These are phyloP conservation scores for Phellinidium pouzarii DNA, from an alignment of 1,284 basidiomycete genomes.

Conservation along the genomic window DNA sequence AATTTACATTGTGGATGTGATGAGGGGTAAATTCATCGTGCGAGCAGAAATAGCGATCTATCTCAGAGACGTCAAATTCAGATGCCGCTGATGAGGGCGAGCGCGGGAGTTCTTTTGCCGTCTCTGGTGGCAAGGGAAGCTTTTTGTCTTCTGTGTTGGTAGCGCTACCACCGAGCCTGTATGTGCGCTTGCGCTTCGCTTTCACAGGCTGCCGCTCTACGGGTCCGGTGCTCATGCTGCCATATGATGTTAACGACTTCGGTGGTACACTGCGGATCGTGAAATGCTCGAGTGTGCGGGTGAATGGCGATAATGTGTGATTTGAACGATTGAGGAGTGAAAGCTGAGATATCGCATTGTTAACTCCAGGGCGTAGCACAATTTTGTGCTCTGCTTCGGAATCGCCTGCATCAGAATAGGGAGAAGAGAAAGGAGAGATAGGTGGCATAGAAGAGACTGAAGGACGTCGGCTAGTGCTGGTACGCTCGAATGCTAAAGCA, in stretches of 20 bases:
- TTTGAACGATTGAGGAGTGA: constrained; percentile 81
- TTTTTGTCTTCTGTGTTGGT: constrained; percentile 19
- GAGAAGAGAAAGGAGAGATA: constrained; percentile 28
- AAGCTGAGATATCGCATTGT: constrained; percentile 75
- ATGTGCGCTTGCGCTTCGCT: constrained; percentile 71
- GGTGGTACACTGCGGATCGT: constrained; percentile 82
- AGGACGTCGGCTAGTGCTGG: constrained; percentile 31
- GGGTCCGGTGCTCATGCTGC: background rate
- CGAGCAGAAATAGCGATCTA: constrained; percentile 69
- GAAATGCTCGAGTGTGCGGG: constrained; percentile 81
- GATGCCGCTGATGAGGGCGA: constrained; percentile 39
- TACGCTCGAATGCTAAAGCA: constrained; percentile 24
- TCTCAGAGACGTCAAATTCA: constrained; percentile 69
- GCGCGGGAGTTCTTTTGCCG: constrained; percentile 17
- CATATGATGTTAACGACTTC: constrained; percentile 28
- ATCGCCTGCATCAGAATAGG: constrained; percentile 25
- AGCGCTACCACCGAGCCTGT: constrained; percentile 52
- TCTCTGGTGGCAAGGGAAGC: constrained; percentile 9
- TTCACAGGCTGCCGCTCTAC: constrained; percentile 53
- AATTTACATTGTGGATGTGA: background rate
- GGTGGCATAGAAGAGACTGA: constrained; percentile 39
- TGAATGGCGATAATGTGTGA: constrained; percentile 88
- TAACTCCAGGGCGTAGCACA: constrained; percentile 60
- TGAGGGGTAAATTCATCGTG: constrained; percentile 35
- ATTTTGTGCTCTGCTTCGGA: constrained; percentile 44